Base-by-base conservation (phyloP, 1,284 basidiomycete species). In the Vanrija humicola region DNA sequence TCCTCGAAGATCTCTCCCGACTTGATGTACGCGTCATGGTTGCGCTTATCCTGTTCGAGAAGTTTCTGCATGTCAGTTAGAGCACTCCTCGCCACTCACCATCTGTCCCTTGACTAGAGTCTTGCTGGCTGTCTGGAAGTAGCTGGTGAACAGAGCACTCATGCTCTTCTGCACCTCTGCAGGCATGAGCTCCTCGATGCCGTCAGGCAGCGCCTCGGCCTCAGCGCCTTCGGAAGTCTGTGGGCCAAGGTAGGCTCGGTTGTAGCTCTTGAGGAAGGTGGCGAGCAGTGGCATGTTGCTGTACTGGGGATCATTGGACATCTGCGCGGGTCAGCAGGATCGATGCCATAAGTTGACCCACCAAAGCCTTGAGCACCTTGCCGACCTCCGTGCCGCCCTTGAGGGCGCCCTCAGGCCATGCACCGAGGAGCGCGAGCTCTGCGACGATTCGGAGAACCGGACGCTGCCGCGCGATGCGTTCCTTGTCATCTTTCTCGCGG, bases 1-100 rank as follows among this genome's bases (percentile, higher is more conserved):
- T 99, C 96, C 72, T 99, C 96, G 65, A 99, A 98, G 63, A 99
- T 97, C 77, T 98, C 94, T 23, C 95, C 95, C 1, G 92, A 97
- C 39, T 91, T 89, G 67, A 98, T 98, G 73, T 98, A 98, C 55
- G 95, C 96, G 78, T 98, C 95, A 68, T 97, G 94, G 65, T 98
- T 98, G 49, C 88, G 84, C 63, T 87, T 86, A 72, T 98, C 96
- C 77, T 97, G 93, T 61, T 97, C 92, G 84, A 97, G 90, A 43
- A 99, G 80, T 56, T 88, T 86, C 89, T 97, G 69, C 34, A 29
- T 50, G 52, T 54, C 48, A 64, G 62, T 14, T 12, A 16, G 1
- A 4, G 8, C 9, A 12, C 18, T 6, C 9, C 9, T 28, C n/a
- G 19, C 4, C 7, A 76, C 82, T 64, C 64, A 94, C 92, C 66